phyloP scores from a whole-genome alignment of 495 filamentous ascomycete species.

The Lentithecium fluviatile region DNA sequence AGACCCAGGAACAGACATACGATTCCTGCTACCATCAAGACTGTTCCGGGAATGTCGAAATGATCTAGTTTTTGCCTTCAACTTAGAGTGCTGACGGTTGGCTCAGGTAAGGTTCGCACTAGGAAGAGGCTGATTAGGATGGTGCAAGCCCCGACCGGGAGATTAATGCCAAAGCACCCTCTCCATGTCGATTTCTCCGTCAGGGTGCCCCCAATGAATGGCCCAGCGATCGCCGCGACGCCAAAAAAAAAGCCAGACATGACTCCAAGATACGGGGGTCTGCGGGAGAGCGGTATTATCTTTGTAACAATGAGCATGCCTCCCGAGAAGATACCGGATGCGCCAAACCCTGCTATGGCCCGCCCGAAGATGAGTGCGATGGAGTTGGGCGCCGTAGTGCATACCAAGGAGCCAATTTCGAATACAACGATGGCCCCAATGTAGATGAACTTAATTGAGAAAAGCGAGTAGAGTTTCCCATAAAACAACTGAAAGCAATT shows the following conservation, averaged over 20 bases:
- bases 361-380: constrained; percentile 50
- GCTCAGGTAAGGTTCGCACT: constrained; percentile 51
- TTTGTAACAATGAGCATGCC: constrained; percentile 13
- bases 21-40: constrained; percentile 68
- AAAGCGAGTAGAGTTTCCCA: constrained; percentile 2
- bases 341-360: constrained; percentile 45
- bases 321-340: constrained; percentile 18
- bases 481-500: constrained; percentile 6
- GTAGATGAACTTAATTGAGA: constrained; percentile 8
- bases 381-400: constrained; percentile 47
- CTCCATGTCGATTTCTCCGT: constrained; percentile 60
- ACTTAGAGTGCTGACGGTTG: neutral
- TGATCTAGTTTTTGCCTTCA: constrained; percentile 52
- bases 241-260: constrained; percentile 77
- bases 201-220: constrained; percentile 67
- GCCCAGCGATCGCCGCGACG: constrained; percentile 62
- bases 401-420: constrained; percentile 48
- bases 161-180: constrained; percentile 71
- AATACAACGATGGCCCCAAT: constrained; percentile 42
- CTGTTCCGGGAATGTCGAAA: constrained; percentile 66
- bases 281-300: constrained; percentile 7
- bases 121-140: constrained; percentile 54
- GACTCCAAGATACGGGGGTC: constrained; percentile 47
- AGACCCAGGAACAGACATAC: constrained; percentile 73
- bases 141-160: constrained; percentile 57